Base-by-base conservation (phyloP, 345 rosid species). In the Eutrema japonicum region DNA sequence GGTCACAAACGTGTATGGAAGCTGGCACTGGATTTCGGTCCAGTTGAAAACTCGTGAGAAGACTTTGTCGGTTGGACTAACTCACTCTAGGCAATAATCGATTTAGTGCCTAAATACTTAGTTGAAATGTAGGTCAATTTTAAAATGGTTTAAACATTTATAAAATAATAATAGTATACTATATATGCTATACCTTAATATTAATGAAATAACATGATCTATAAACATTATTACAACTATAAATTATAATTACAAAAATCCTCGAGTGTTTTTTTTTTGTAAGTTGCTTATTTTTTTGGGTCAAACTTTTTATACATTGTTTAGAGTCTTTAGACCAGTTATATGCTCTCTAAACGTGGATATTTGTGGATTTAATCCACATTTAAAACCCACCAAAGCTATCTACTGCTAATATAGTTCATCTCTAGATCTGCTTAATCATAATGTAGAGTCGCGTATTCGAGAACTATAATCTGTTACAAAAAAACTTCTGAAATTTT, bases 381-480 rank as follows among this genome's bases (percentile, higher is more conserved):
- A 14, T 9, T 55, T 33, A 52, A 29, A 27, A 55, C 33, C 11
- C 16, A 22, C 26, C 26, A 22, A 52, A 40, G 50, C 49, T 37
- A 51, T 67, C 40, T 29, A 22, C 22, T 22, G 22, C 22, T 22
- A 1, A 1, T 22, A 22, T 22, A 22, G 26, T 22, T 22, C 26
- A 22, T 22, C 26, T 22, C 26, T 22, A 22, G 26, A 22, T 22
- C 26, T 22, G 38, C 57, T 42, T 48, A 47, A 6, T 26, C 27
- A 13, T 10, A 35, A 5, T 22, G 18, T 48, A 27, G 3, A 27
- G 49, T 27, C n/a, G 49, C 27, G 18, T 56, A 6, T 65, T 73
- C 47, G 5, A 37, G 54, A 37, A 29, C 27, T 47, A 35, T 46
- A 47, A 65, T 47, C 48, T 65, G 66, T 56, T 27, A 64, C 26